Conservation (phyloP, 2,329 filamentous ascomycete genomes). For the Xylariaceae sp. region DNA sequence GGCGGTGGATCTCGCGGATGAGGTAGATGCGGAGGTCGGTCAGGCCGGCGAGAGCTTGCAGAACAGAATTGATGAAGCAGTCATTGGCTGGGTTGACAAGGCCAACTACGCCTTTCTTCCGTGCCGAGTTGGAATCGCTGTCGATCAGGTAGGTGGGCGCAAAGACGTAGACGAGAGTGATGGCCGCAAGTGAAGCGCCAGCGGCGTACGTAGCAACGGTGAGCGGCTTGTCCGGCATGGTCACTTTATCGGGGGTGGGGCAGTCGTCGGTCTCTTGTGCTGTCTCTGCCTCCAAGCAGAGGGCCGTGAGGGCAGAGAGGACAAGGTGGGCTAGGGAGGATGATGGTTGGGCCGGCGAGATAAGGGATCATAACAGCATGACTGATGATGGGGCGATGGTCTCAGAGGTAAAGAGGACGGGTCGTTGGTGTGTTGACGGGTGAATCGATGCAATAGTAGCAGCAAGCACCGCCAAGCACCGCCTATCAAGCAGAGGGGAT, state of each 20-base stretch:
- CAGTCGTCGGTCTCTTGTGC: too few species aligned
- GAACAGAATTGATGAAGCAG: constrained; percentile 93
- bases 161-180: constrained; percentile 95
- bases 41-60: constrained; percentile 88
- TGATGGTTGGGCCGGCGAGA: too few species aligned
- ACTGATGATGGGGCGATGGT: too few species aligned
- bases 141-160: constrained; percentile 96
- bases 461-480: too few species aligned
- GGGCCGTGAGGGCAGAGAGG: too few species aligned
- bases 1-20: constrained; percentile 84
- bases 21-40: constrained; percentile 87
- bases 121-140: constrained; percentile 63
- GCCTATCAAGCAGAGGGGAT: too few species aligned
- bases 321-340: too few species aligned
- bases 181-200: constrained; percentile 89
- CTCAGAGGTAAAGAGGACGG: too few species aligned
- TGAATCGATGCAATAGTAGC: too few species aligned
- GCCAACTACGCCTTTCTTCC: constrained; percentile 86
- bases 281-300: too few species aligned
- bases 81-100: constrained; percentile 90
- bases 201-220: constrained; percentile 91
- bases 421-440: too few species aligned
- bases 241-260: constrained; percentile 1
- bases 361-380: too few species aligned
- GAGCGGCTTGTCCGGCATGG: constrained; percentile 78